These are phyloP conservation scores for Eucalyptus tenuipes DNA, from an alignment of 345 rosid genomes.

Conservation along the genomic window DNA sequence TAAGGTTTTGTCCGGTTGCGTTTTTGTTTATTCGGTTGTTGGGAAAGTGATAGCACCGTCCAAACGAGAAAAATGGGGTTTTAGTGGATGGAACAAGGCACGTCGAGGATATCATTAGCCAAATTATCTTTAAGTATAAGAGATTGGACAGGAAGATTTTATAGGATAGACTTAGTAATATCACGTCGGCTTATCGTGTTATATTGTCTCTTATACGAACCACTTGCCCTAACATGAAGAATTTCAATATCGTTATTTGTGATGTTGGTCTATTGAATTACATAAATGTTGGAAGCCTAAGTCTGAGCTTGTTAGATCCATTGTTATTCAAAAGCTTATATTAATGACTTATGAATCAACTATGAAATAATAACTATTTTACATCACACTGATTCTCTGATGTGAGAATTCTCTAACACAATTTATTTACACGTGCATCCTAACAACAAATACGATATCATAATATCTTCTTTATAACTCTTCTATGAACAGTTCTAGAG, in stretches of 20 bases:
- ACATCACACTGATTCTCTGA: fast-evolving
- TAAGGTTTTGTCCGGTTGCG: not conserved
- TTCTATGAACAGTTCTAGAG: not conserved
- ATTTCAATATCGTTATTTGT: not conserved
- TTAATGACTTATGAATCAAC: too few species aligned
- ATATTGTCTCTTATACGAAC: not conserved
- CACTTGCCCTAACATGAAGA: not conserved
- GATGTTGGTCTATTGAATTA: not conserved
- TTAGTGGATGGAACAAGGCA: not conserved
- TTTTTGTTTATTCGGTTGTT: not conserved
- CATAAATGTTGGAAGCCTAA: too few species aligned
- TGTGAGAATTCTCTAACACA: too few species aligned
- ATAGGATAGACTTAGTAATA: not conserved
- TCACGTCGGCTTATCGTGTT: not conserved
- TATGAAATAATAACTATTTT: too few species aligned
- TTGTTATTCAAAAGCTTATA: too few species aligned
- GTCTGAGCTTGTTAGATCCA: too few species aligned
- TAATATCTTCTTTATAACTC: not conserved
- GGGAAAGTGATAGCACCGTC: not conserved
- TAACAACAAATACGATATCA: not conserved
- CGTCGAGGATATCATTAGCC: not conserved
- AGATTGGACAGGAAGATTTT: not conserved
- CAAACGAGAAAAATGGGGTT: not conserved
- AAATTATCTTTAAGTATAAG: not conserved
- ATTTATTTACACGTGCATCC: too few species aligned